A percentile compares a stretch with the other conserved stretches of the same genome.
Conservation (phyloP, 257 asterid genomes). For the Leonotis leonurus region DNA sequence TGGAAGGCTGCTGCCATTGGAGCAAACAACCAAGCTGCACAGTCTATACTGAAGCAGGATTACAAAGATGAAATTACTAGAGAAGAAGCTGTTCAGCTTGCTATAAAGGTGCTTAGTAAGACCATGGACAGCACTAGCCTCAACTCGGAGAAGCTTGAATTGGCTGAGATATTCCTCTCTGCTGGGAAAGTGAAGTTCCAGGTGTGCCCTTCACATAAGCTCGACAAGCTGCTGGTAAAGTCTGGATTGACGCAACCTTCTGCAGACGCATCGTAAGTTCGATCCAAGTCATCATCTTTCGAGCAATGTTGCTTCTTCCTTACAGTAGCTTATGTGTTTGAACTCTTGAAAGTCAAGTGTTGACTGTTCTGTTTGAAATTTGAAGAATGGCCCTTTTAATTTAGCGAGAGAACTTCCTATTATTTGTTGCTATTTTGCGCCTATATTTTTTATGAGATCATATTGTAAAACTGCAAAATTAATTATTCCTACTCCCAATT, state of each 20-base stretch:
- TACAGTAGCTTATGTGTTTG: too few species aligned
- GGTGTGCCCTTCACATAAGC: slow-evolving; percentile 57
- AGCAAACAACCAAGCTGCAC: slow-evolving; percentile 90
- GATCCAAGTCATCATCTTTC: too few species aligned
- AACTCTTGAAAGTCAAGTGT: too few species aligned
- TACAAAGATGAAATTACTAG: slow-evolving; percentile 77
- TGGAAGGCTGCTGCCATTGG: slow-evolving; percentile 97
- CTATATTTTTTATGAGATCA: too few species aligned
- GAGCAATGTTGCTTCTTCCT: too few species aligned
- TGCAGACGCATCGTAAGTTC: slow-evolving; percentile 54
- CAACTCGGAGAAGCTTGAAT: slow-evolving; percentile 84
- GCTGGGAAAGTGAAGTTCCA: slow-evolving; percentile 70
- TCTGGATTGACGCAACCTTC: slow-evolving; percentile 86
- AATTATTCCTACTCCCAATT: too few species aligned
- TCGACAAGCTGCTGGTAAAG: slow-evolving; percentile 47
- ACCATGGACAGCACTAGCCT: slow-evolving; percentile 96
- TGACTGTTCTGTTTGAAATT: too few species aligned
- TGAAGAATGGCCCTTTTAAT: too few species aligned
- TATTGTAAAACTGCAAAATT: too few species aligned
- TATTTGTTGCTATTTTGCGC: too few species aligned
- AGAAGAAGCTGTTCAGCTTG: slow-evolving; percentile 79
- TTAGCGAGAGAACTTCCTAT: too few species aligned
- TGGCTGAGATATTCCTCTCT: slow-evolving; percentile 70
- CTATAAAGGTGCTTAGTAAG: slow-evolving; percentile 81
- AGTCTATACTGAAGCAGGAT: slow-evolving; percentile 87